Evolutionary conservation across 179 eudicot genomes (phyloP), one percentile per base, ranked within the genome.

Genomic region (Carnegiea gigantea): DNA sequence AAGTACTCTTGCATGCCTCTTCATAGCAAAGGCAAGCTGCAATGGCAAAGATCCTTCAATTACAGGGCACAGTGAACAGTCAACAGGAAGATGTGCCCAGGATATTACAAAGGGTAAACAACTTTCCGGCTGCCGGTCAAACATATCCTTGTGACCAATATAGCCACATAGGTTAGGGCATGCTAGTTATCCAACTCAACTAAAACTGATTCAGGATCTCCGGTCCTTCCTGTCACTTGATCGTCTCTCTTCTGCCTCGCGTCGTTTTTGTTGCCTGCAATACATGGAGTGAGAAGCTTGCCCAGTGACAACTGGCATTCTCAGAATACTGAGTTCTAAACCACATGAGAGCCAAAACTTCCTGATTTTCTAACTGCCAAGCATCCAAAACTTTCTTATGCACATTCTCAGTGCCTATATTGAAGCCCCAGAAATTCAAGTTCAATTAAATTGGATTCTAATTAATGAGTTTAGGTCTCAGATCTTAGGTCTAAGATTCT

Each of bases 201-300:
- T 9, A 48, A 21, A 44, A 14, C 44, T 43, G 54, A 7, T 15
- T 57, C 87, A 88, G 23, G 94, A 80, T 87, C 95, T 85, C 86
- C 90, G 87, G 13, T 92, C 98, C 76, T 84, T 95, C 83, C 64
- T 92, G 81, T 95, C 99, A 85, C 91, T 92, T 30, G 92, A 90
- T 82, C 90, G 86, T 85, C 64, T 95, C 82, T 91, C 99, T 77
- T 95, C 98, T 49, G 97, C 97, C 86, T 94, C 98, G 70, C 90
- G 82, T 60, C 98, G 90, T 78, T 94, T 92, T 81, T 94, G 99
- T 87, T 91, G 94, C 92, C 98, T 95, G 90, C 84, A 83, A 70
- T 73, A 59, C 59, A 73, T 36, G 77, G 28, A 26, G 28, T 67
- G 24, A 60, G 36, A 36, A 15, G 44, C 18, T 76, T 43, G 70